phyloP scores from a whole-genome alignment of 257 asterid genomes.

The Echites panduratus region DNA sequence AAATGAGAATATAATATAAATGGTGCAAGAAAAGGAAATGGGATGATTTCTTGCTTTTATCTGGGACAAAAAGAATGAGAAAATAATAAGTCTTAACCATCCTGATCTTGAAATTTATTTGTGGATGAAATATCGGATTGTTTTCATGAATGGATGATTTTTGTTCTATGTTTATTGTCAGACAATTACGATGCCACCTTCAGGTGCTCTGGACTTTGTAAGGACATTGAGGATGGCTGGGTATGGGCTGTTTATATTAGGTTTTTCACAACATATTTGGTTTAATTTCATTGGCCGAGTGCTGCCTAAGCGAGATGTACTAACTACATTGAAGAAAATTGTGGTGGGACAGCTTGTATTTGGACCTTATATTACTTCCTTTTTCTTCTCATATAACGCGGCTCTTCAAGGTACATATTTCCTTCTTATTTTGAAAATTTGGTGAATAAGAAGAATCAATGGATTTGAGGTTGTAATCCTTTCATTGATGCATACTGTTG shows the following conservation, averaged over 20 bases:
- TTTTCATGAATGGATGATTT: neutral
- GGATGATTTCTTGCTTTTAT: neutral
- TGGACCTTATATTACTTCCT: slow-evolving; percentile 52
- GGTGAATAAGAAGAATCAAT: neutral
- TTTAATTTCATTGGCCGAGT: slow-evolving; percentile 54
- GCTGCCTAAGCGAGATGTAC: slow-evolving; percentile 60
- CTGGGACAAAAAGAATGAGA: neutral
- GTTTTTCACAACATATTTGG: slow-evolving; percentile 79
- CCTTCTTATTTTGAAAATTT: slow-evolving; percentile 10
- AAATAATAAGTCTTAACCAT: too few species aligned
- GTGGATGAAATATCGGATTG: slow-evolving; percentile 7
- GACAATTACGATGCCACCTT: slow-evolving; percentile 52
- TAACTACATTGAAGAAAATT: slow-evolving; percentile 68
- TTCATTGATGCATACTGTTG: neutral
- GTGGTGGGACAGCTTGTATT: slow-evolving; percentile 61
- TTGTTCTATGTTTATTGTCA: slow-evolving; percentile 22
- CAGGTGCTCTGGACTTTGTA: slow-evolving; percentile 43
- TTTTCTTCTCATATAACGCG: slow-evolving; percentile 75
- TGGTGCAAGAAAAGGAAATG: neutral
- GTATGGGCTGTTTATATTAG: slow-evolving; percentile 69
- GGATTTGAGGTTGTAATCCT: neutral
- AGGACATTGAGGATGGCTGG: slow-evolving; percentile 75
- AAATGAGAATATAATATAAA: neutral
- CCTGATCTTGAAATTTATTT: neutral
- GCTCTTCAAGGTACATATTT: slow-evolving; percentile 61